Percentiles rank a stretch among this genome's conserved stretches.
Conservation (phyloP, 768 basidiomycete genomes). For the Paxillus rubicundulus region DNA sequence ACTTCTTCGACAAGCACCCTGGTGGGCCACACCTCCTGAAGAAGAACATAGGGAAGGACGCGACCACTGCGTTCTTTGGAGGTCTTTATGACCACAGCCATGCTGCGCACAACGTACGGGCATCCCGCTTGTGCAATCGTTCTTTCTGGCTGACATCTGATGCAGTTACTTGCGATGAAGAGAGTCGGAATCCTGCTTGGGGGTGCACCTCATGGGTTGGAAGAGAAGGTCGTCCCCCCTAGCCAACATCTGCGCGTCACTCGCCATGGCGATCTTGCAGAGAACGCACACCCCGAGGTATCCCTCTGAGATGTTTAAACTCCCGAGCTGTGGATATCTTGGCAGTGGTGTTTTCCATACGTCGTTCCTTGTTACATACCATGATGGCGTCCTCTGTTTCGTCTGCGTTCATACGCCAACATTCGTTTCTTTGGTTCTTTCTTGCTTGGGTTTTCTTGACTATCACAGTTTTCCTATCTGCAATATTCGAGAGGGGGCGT, state of each 20-base stretch:
- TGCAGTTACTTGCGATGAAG: slow-evolving; percentile 35
- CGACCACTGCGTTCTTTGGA: slow-evolving; percentile 89
- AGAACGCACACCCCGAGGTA: slow-evolving; percentile 30
- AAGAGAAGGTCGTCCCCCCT: slow-evolving; percentile 61
- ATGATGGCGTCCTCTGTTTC: no score
- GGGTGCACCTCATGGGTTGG: slow-evolving; percentile 45
- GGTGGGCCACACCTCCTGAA: slow-evolving; percentile 78
- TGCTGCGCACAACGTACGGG: slow-evolving; percentile 75
- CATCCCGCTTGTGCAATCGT: not conserved
- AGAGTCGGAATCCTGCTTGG: slow-evolving; percentile 48
- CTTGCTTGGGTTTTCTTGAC: not conserved
- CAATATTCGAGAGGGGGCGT: not conserved
- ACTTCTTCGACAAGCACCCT: slow-evolving; percentile 84
- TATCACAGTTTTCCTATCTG: not conserved
- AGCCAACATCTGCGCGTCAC: slow-evolving; percentile 63
- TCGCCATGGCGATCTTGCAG: slow-evolving; percentile 46
- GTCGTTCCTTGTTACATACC: no score
- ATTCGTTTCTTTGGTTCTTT: not conserved
- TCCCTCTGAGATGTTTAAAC: not conserved
- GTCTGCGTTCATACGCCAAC: not conserved
- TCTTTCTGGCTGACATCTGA: not conserved
- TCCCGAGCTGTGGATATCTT: not conserved
- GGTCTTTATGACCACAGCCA: slow-evolving; percentile 83
- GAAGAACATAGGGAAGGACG: slow-evolving; percentile 85
- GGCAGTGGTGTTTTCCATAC: not conserved